Evolutionary conservation across 148 eudicot species (phyloP).

Genomic region (Hydrangea macrophylla): DNA sequence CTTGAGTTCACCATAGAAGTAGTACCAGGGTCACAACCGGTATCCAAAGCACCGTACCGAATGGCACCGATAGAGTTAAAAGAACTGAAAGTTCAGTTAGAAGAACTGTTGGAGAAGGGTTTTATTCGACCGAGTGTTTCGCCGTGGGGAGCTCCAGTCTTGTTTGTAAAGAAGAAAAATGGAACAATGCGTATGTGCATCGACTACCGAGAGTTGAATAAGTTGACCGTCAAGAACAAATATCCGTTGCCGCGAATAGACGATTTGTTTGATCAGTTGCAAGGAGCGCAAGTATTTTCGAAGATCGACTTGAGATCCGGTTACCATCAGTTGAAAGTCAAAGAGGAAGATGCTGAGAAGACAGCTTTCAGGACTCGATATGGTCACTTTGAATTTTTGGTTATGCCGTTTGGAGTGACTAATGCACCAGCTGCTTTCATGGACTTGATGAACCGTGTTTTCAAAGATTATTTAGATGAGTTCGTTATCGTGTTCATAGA

Average conservation of each 20-base stretch:
- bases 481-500: neutral
- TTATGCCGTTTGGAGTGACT: neutral
- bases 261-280: no score
- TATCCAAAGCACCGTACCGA: neutral
- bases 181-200: neutral
- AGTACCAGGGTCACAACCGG: neutral
- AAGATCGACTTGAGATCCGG: no score
- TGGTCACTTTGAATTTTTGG: no score
- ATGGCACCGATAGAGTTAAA: neutral
- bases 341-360: no score
- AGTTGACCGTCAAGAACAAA: no score
- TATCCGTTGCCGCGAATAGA: no score
- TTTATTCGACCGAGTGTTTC: neutral
- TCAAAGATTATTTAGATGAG: neutral
- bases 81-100: neutral
- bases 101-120: no score
- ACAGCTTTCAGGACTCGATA: no score
- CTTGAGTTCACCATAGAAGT: neutral
- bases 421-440: neutral
- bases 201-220: neutral
- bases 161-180: slow-evolving; percentile 10
- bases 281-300: no score
- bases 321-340: no score
- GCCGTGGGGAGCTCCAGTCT: neutral
- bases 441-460: neutral